Evolutionary conservation across 305 asterid species (phyloP).

Genomic region (Solanum chacoense): DNA sequence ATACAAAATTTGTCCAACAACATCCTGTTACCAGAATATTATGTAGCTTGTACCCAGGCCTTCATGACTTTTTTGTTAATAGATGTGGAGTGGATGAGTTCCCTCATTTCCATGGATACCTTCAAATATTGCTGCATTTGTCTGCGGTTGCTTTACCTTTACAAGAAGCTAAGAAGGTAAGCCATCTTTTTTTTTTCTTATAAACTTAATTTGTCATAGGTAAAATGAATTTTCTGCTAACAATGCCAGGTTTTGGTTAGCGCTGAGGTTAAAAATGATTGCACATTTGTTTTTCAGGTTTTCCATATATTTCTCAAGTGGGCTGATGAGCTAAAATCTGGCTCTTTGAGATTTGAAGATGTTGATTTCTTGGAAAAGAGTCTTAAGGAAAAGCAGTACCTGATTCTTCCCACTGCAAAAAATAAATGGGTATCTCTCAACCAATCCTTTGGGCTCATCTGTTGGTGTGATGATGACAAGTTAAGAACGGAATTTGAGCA

Average conservation of each 20-base stretch:
- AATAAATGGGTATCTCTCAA: conserved; percentile 93
- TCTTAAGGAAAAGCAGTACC: conserved; percentile 43
- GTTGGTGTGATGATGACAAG: conserved; percentile 75
- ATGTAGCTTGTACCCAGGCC: conserved; percentile 50
- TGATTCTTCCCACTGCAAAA: conserved; percentile 72
- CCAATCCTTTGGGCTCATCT: conserved; percentile 62
- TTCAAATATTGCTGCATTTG: conserved; percentile 62
- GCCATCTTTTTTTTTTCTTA: conserved; percentile 4
- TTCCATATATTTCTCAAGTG: conserved; percentile 59
- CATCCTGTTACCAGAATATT: conserved; percentile 34
- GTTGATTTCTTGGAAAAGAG: conserved; percentile 44
- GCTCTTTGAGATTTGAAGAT: conserved; percentile 60
- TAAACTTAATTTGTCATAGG: not conserved
- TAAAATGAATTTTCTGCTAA: not conserved
- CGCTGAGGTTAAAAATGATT: not conserved
- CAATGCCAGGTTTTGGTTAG: not conserved
- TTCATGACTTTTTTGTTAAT: conserved; percentile 73
- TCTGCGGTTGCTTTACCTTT: conserved; percentile 55
- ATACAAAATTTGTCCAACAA: conserved; percentile 17
- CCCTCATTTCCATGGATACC: conserved; percentile 60
- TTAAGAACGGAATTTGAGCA: conserved; percentile 56
- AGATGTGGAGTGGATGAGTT: conserved; percentile 71
- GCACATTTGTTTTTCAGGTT: conserved; percentile 33
- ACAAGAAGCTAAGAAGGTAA: conserved; percentile 68
- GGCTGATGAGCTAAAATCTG: conserved; percentile 61